Percentiles rank a stretch among this genome's conserved stretches.
phyloP scores from a whole-genome alignment of 2,329 filamentous ascomycete species.

The Exophiala mesophila region DNA sequence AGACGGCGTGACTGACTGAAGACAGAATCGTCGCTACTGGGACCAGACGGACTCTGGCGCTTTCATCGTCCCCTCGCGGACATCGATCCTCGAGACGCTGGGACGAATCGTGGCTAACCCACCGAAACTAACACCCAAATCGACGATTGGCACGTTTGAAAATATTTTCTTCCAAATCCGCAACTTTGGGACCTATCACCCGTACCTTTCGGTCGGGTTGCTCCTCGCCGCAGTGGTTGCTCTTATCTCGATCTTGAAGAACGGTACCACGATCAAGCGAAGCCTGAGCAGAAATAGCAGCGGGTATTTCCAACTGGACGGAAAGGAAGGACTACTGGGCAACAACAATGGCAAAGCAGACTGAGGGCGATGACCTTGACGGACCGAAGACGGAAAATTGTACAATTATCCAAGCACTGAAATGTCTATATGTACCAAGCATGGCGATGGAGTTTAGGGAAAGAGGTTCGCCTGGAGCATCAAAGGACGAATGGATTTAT shows the following conservation, averaged over 20 bases:
- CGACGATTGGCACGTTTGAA: slow-evolving; percentile 45
- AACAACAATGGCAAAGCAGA: slow-evolving; percentile 43
- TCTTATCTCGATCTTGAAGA: slow-evolving; percentile 31
- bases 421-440: slow-evolving; percentile 16
- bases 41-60: slow-evolving; percentile 85
- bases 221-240: slow-evolving; percentile 35
- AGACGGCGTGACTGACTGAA: slow-evolving; percentile 33
- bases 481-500: background rate
- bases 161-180: slow-evolving; percentile 43
- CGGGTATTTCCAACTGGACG: slow-evolving; percentile 46
- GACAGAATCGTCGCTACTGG: slow-evolving; percentile 87
- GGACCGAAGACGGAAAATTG: background rate
- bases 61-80: slow-evolving; percentile 81
- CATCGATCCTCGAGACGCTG: slow-evolving; percentile 80
- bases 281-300: slow-evolving; percentile 30
- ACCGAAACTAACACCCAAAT: slow-evolving; percentile 46
- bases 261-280: slow-evolving; percentile 23
- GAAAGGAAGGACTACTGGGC: slow-evolving; percentile 43
- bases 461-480: background rate
- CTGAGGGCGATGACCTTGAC: slow-evolving; percentile 26
- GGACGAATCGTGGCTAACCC: slow-evolving; percentile 48
- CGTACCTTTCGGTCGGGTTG: slow-evolving; percentile 39
- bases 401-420: background rate
- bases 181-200: slow-evolving; percentile 40
- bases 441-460: slow-evolving; percentile 18